Percentiles rank a stretch among this genome's conserved stretches.
These are phyloP conservation scores for Taiwanofungus camphoratus DNA, from an alignment of 1,284 basidiomycete species.

Conservation along the genomic window DNA sequence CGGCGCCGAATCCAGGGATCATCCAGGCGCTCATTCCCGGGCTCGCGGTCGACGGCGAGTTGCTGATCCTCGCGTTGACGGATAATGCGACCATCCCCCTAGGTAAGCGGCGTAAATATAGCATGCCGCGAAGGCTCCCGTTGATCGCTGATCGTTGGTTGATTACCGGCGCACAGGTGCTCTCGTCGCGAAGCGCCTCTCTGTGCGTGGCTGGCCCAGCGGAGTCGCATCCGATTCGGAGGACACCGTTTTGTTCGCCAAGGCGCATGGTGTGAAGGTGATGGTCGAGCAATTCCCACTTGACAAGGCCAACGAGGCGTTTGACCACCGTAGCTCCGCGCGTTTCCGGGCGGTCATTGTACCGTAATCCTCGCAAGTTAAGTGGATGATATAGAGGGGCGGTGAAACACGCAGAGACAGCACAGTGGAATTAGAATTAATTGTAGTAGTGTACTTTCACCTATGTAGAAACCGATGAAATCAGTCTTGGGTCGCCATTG, in stretches of 20 bases:
- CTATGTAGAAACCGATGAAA: too few species aligned
- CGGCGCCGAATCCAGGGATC: slow-evolving; percentile 20
- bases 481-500: too few species aligned
- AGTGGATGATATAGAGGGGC: too few species aligned
- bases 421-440: too few species aligned
- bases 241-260: slow-evolving; percentile 5
- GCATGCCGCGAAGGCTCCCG: too few species aligned
- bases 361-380: too few species aligned
- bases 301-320: slow-evolving; percentile 8
- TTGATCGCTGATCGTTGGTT: too few species aligned
- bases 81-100: not conserved
- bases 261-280: slow-evolving; percentile 5
- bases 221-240: slow-evolving; percentile 5
- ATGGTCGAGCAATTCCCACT: slow-evolving; percentile 12
- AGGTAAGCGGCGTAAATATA: too few species aligned
- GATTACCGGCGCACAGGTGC: not conserved
- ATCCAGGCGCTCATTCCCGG: slow-evolving; percentile 19
- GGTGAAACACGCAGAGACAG: too few species aligned
- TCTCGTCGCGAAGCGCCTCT: slow-evolving; percentile 1
- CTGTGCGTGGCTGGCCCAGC: slow-evolving; percentile 7
- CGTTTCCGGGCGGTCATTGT: slow-evolving; percentile 8
- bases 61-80: not conserved
- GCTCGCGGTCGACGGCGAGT: slow-evolving; percentile 8
- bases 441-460: too few species aligned
- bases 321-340: slow-evolving; percentile 8